Evolutionary conservation across 225 moss, liverwort and hornwort species (phyloP), one percentile per base, ranked within the genome.

Genomic region (Ulota crispa): DNA sequence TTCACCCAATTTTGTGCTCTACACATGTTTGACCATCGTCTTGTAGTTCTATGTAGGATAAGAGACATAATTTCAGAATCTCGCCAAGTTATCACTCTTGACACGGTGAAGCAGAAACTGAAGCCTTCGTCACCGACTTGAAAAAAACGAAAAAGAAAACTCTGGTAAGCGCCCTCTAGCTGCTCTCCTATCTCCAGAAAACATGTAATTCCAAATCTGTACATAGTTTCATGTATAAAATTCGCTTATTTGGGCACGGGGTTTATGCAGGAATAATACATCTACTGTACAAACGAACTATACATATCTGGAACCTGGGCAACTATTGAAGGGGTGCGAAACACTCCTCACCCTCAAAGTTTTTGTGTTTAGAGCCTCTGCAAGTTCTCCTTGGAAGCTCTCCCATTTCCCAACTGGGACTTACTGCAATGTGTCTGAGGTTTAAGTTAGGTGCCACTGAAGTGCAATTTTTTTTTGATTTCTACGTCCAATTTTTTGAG

Each of bases 31-130:
- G 68, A 87, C 80, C 54, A 74, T 64, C 27, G 43, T 52, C 66
- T 68, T 73, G 61, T 68, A 53, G 27, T 34, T 68, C 24, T 41
- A 27, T 84, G 66, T 78, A 86, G 88, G 81, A 78, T 83, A 68
- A 73, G 61, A 64, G 85, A 81, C 23, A 76, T 78, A 4, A 39
- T 86, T 53, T 64, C 83, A 70, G 75, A 84, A 42, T 78, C 83
- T 53, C 34, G 54, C 75, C 65, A 78, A 79, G 55, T 34, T 27
- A 63, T 84, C 21, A 81, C 81, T 36, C 66, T 81, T 39, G 81
- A 88, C 47, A 74, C 30, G 8, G 70, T 86, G 70, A 81, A 64
- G 70, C 52, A 75, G 65, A 53, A 73, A 68, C 18, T 86, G 59
- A 70, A 59, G n/a, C 78, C 39, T 64, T 18, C 81, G 26, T 59